Percentiles rank a stretch among this genome's conserved stretches.
phyloP scores from a whole-genome alignment of 2,329 filamentous ascomycete genomes.

The Hypoxylon sp. region DNA sequence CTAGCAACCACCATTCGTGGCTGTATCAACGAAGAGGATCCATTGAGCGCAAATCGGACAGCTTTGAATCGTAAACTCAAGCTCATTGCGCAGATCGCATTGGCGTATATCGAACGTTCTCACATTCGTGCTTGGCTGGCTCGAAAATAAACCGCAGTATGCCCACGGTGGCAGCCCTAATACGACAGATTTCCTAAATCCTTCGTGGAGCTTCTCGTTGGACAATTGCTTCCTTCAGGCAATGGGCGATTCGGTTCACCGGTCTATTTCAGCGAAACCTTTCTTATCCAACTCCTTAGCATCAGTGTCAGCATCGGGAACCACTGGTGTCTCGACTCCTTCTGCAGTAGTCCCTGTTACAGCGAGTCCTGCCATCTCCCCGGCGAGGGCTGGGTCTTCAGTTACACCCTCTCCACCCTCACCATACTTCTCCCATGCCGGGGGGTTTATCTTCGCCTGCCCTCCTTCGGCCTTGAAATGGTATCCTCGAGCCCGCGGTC shows the following conservation, averaged over 20 bases:
- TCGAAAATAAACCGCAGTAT: background rate
- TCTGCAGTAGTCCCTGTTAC: constrained; percentile 54
- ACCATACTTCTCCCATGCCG: constrained; percentile 74
- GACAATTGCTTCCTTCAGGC: no score
- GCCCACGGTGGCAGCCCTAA: background rate
- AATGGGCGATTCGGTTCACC: constrained; percentile 11
- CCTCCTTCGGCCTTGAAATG: constrained; percentile 80
- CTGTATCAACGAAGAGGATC: background rate
- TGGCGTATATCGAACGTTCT: background rate
- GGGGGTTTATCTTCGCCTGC: constrained; percentile 76
- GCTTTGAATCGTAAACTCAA: constrained; percentile 8
- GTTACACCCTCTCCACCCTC: constrained; percentile 39
- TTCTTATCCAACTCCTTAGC: constrained; percentile 68
- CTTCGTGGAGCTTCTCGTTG: background rate
- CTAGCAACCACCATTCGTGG: constrained; percentile 12
- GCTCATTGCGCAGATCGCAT: background rate
- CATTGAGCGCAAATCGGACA: constrained; percentile 1
- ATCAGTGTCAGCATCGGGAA: constrained; percentile 59
- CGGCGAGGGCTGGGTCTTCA: constrained; percentile 58
- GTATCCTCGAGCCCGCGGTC: constrained; percentile 86
- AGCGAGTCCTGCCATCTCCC: constrained; percentile 61
- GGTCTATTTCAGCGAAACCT: constrained; percentile 67
- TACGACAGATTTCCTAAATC: background rate
- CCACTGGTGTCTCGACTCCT: constrained; percentile 64
- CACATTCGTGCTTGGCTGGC: background rate